Conservation (phyloP, 371 early-diverging fungal genomes). For the Lichtheimia ornata region DNA sequence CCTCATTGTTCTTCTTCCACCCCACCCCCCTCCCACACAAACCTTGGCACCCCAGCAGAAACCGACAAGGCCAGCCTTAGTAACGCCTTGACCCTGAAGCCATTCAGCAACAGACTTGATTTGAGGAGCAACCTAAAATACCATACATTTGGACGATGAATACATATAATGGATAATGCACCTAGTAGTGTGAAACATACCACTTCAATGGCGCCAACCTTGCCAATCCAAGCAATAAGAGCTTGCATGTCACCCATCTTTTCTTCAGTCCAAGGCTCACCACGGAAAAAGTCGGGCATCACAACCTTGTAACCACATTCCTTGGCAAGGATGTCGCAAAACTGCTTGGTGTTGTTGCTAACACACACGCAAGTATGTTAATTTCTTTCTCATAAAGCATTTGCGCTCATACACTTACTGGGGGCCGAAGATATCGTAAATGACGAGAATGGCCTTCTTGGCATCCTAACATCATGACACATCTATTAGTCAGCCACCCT, state of each 20-base stretch:
- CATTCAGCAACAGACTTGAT: constrained; percentile 36
- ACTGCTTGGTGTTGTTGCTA: constrained; percentile 59
- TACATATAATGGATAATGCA: neutral
- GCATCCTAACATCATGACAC: constrained; percentile 24
- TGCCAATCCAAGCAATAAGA: constrained; percentile 38
- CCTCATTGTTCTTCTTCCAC: neutral
- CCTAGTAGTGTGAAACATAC: constrained; percentile 4
- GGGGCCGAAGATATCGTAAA: constrained; percentile 54
- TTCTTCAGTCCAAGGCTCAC: constrained; percentile 33
- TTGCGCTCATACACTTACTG: constrained; percentile 22
- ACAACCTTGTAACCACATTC: constrained; percentile 61
- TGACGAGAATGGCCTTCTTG: constrained; percentile 46
- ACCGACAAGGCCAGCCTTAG: constrained; percentile 54
- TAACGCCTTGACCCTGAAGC: constrained; percentile 44
- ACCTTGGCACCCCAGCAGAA: constrained; percentile 73
- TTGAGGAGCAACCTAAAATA: constrained; percentile 27
- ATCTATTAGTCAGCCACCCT: too few relatives aligned
- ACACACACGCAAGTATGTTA: neutral
- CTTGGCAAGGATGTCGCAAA: constrained; percentile 64
- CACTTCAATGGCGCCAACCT: constrained; percentile 38
- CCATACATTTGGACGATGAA: neutral
- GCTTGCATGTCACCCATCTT: constrained; percentile 22
- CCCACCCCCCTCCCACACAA: neutral
- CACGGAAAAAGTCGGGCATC: constrained; percentile 69
- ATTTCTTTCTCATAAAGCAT: neutral